Evolutionary conservation across 2,329 filamentous ascomycete genomes (phyloP).

Genomic region (Sclerotinia nivalis): DNA sequence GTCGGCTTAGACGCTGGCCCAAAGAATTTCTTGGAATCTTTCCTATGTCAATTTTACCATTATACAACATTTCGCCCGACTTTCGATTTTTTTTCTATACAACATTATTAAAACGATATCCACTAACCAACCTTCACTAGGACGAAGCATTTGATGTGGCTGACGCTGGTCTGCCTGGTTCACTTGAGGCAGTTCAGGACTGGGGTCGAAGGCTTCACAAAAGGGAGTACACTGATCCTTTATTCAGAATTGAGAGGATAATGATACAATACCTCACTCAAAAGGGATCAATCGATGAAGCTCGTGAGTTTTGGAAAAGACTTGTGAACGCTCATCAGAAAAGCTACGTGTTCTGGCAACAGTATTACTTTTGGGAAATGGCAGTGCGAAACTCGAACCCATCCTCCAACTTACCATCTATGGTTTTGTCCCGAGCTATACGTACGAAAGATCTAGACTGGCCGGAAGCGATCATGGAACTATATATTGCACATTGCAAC

Average conservation of each 20-base stretch:
- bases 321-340: slow-evolving; percentile 68
- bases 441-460: slow-evolving; percentile 65
- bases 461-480: slow-evolving; percentile 73
- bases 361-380: slow-evolving; percentile 92
- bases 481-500: slow-evolving; percentile 79
- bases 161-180: slow-evolving; percentile 82
- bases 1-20: no score
- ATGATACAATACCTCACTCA: slow-evolving; percentile 90
- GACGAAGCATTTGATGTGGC: slow-evolving; percentile 88
- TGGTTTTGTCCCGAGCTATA: slow-evolving; percentile 71
- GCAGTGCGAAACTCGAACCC: slow-evolving; percentile 43
- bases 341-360: slow-evolving; percentile 91
- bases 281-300: slow-evolving; percentile 73
- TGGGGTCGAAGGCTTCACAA: slow-evolving; percentile 73
- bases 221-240: slow-evolving; percentile 74
- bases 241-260: slow-evolving; percentile 86
- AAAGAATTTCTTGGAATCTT: no score
- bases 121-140: slow-evolving; percentile 32
- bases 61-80: no score
- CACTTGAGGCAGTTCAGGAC: slow-evolving; percentile 79
- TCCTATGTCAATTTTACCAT: no score
- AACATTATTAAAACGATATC: no score
- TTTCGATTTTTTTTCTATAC: no score
- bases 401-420: slow-evolving; percentile 72
- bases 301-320: slow-evolving; percentile 74